phyloP scores from a whole-genome alignment of 2,329 filamentous ascomycete genomes.

The Fusarium sp. region DNA sequence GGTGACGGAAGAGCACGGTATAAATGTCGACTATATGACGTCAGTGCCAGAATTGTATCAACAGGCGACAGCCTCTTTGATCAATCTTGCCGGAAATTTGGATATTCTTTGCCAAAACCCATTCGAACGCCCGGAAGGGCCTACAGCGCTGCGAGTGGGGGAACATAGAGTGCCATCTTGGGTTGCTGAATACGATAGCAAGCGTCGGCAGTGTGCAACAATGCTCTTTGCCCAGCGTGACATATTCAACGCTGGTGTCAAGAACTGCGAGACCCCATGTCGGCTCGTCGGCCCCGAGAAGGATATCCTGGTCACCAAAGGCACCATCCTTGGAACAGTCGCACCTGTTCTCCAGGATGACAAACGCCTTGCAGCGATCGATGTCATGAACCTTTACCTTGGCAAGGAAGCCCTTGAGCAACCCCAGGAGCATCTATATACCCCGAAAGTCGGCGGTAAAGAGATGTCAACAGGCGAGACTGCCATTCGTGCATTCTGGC shows the following conservation, averaged over 20 bases:
- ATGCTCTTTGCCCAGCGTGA: constrained; percentile 19
- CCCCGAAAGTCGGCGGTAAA: background rate
- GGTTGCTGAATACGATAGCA: constrained; percentile 1
- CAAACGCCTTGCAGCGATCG: accelerated
- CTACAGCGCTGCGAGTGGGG: accelerated
- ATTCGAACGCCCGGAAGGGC: background rate
- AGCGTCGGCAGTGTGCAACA: background rate
- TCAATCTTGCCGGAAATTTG: constrained; percentile 4
- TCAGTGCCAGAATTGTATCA: background rate
- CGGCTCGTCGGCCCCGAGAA: background rate
- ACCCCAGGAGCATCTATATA: background rate
- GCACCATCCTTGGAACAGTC: background rate
- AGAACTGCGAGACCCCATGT: background rate
- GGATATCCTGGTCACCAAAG: background rate
- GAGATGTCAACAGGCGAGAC: background rate
- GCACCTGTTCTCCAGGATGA: background rate
- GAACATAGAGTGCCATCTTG: background rate
- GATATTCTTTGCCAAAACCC: constrained; percentile 27
- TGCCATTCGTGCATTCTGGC: constrained; percentile 5
- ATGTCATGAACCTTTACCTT: background rate
- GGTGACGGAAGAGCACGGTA: constrained; percentile 13
- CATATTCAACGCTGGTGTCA: constrained; percentile 3
- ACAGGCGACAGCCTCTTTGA: background rate
- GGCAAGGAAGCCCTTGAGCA: background rate
- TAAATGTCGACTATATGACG: constrained; percentile 5